These are phyloP conservation scores for Rhododendron williamsianum DNA, from an alignment of 148 eudicot genomes.

Conservation along the genomic window DNA sequence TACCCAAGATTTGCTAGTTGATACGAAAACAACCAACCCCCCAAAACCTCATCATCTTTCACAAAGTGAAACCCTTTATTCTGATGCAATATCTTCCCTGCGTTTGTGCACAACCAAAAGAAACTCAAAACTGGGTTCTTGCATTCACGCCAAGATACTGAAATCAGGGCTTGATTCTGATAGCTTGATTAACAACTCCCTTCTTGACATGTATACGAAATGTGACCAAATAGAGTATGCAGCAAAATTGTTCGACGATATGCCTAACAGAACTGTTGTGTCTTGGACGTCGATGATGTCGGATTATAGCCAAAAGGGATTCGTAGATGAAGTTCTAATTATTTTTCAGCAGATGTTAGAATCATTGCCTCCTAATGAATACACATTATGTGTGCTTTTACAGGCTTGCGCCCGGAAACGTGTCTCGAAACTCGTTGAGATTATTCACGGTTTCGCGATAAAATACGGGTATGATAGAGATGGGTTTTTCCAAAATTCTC, in stretches of 20 bases:
- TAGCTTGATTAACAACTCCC: conserved; percentile 16
- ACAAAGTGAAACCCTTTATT: neutral
- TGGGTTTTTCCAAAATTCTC: conserved; percentile 18
- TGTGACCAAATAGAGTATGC: conserved; percentile 16
- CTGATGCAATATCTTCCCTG: conserved; percentile 11
- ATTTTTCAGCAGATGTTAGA: conserved; percentile 17
- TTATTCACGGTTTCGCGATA: conserved; percentile 15
- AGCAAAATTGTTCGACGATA: conserved; percentile 18
- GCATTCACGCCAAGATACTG: conserved; percentile 14
- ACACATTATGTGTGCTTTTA: conserved; percentile 17
- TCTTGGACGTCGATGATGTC: conserved; percentile 28
- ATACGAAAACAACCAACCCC: neutral
- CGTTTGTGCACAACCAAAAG: conserved; percentile 1
- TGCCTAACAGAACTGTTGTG: conserved; percentile 19
- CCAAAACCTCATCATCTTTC: neutral
- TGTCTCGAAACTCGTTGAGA: conserved; percentile 7
- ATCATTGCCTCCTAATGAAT: conserved; percentile 18
- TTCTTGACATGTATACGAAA: conserved; percentile 20
- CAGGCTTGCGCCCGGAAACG: conserved; percentile 11
- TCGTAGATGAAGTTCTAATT: conserved; percentile 9
- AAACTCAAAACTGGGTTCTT: conserved; percentile 17
- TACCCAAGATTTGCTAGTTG: neutral
- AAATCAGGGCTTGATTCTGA: conserved; percentile 12
- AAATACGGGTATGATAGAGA: conserved; percentile 16
- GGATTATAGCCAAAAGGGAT: conserved; percentile 14